phyloP scores from a whole-genome alignment of 2,329 filamentous ascomycete genomes.

The Calonectria naviculata region DNA sequence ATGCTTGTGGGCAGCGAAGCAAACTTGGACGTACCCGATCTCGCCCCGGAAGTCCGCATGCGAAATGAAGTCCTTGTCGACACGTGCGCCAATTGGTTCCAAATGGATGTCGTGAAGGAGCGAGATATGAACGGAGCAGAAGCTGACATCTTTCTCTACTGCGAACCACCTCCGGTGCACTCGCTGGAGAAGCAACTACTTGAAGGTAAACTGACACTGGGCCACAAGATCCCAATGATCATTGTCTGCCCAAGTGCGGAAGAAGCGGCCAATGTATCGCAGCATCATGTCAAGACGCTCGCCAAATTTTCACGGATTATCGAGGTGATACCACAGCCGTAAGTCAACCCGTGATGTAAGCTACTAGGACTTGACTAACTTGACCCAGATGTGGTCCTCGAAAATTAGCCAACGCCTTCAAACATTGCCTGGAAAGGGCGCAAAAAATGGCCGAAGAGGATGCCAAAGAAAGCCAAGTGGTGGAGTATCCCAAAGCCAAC shows the following conservation, averaged over 20 bases:
- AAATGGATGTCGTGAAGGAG: constrained; percentile 42
- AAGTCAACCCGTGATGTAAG: constrained; percentile 12
- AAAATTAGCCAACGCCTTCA: constrained; percentile 44
- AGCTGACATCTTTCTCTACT: constrained; percentile 41
- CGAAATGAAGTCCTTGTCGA: constrained; percentile 43
- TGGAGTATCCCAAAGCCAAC: background rate
- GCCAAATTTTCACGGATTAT: constrained; percentile 39
- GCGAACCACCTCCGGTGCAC: constrained; percentile 37
- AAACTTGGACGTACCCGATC: background rate
- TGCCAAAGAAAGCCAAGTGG: background rate
- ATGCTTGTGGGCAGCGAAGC: constrained; percentile 31
- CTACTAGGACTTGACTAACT: background rate
- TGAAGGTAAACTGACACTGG: background rate
- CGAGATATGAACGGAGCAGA: background rate
- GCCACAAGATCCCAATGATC: constrained; percentile 34
- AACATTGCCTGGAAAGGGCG: constrained; percentile 32
- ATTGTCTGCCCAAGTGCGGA: constrained; percentile 44
- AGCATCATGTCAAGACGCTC: constrained; percentile 33
- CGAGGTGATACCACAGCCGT: constrained; percentile 47
- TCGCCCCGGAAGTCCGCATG: constrained; percentile 30
- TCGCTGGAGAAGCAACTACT: constrained; percentile 28
- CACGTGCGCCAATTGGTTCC: constrained; percentile 48
- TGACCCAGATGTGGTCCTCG: constrained; percentile 38
- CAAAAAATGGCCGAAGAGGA: background rate
- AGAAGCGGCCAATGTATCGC: constrained; percentile 40